Conservation (phyloP, 2,329 filamentous ascomycete genomes). For the Chaetomiaceae sp. region DNA sequence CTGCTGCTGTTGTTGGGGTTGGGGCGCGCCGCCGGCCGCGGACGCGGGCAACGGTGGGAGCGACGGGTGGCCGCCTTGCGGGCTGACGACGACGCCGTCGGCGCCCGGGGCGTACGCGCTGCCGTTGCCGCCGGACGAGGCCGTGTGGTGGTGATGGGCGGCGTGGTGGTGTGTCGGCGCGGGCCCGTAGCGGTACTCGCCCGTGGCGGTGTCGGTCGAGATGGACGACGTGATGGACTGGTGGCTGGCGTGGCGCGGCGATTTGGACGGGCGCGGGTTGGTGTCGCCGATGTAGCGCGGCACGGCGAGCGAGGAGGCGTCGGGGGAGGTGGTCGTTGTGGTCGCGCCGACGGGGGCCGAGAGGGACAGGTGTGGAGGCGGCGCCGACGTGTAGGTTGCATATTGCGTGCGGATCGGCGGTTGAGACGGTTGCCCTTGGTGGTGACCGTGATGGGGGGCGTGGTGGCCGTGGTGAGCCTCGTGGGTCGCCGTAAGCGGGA, state of each 20-base stretch:
- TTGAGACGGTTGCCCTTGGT: slow-evolving; percentile 27
- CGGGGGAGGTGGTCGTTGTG: slow-evolving; percentile 15
- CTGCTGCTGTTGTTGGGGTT: no score
- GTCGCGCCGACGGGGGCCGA: slow-evolving; percentile 33
- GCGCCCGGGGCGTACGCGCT: not conserved
- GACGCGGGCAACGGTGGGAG: slow-evolving; percentile 1
- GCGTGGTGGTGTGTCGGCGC: slow-evolving; percentile 26
- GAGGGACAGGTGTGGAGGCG: slow-evolving; percentile 46
- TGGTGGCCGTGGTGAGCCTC: slow-evolving; percentile 37
- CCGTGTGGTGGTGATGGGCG: not conserved
- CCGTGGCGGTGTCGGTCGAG: slow-evolving; percentile 43
- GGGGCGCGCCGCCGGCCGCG: no score
- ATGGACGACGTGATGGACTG: slow-evolving; percentile 48
- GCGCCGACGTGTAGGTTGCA: slow-evolving; percentile 46
- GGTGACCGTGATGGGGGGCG: not conserved
- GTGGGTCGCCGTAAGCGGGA: slow-evolving; percentile 44
- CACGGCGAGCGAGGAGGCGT: slow-evolving; percentile 40
- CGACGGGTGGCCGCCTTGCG: slow-evolving; percentile 31
- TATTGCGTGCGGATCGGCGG: slow-evolving; percentile 50
- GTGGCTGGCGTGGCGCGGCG: slow-evolving; percentile 50
- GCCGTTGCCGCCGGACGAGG: slow-evolving; percentile 23
- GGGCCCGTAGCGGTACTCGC: slow-evolving; percentile 55
- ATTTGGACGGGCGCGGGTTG: slow-evolving; percentile 52
- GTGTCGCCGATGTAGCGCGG: slow-evolving; percentile 51
- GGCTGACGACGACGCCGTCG: slow-evolving; percentile 30